phyloP scores from a whole-genome alignment of 208 protist genomes.

The Trypanosoma scelopori region DNA sequence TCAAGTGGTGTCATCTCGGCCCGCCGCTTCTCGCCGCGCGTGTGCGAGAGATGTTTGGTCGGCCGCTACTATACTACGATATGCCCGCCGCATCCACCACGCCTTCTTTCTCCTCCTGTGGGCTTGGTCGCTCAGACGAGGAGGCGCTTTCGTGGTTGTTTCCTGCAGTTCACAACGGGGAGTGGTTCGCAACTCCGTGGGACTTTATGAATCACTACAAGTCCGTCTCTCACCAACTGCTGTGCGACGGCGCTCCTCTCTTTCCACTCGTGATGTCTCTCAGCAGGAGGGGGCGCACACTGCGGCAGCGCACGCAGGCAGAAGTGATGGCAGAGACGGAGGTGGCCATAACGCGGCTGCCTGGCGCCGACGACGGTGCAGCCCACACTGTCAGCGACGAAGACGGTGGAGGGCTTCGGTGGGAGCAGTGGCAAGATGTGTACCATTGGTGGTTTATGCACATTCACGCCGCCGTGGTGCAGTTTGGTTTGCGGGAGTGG shows the following conservation, averaged over 20 bases:
- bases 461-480: conserved; percentile 14
- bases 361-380: background rate
- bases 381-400: background rate
- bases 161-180: conserved; percentile 59
- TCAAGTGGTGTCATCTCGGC: conserved; percentile 14
- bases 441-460: conserved; percentile 33
- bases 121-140: conserved; percentile 30
- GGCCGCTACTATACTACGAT: background rate
- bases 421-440: background rate
- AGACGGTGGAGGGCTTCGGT: background rate
- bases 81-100: background rate
- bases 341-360: background rate
- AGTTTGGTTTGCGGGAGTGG: conserved; percentile 24
- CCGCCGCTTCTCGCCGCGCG: conserved; percentile 14
- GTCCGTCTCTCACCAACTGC: conserved; percentile 49
- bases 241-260: conserved; percentile 57
- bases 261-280: conserved; percentile 27
- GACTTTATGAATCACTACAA: conserved; percentile 59
- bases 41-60: conserved; percentile 20
- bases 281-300: background rate
- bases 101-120: background rate
- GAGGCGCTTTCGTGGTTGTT: conserved; percentile 64
- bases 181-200: conserved; percentile 41
- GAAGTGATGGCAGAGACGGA: background rate
- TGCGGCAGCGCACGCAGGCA: too few relatives aligned